Evolutionary conservation across 2,329 filamentous ascomycete species (phyloP).

Genomic region (Alternaria brassicae): DNA sequence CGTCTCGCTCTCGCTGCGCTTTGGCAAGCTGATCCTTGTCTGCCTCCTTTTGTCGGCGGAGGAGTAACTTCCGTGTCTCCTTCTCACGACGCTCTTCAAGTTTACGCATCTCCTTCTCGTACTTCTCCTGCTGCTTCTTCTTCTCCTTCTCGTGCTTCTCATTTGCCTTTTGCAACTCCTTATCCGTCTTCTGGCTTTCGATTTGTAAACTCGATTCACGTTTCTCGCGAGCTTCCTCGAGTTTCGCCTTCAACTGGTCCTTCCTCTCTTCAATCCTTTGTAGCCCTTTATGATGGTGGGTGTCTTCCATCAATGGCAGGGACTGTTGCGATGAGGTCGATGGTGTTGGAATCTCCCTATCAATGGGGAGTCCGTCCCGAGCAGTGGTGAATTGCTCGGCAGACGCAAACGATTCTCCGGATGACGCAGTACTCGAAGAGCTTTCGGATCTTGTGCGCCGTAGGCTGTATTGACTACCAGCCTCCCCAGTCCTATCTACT

Average conservation of each 20-base stretch:
- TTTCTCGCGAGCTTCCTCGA: conserved; percentile 63
- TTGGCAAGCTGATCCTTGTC: conserved; percentile 57
- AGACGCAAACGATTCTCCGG: conserved; percentile 51
- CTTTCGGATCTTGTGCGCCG: conserved; percentile 37
- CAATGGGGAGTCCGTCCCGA: conserved; percentile 36
- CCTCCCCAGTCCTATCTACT: conserved; percentile 34
- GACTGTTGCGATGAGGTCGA: conserved; percentile 38
- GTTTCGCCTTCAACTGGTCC: conserved; percentile 65
- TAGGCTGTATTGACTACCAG: conserved; percentile 11
- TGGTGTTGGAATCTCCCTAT: conserved; percentile 34
- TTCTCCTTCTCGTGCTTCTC: conserved; percentile 68
- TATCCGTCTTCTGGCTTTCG: conserved; percentile 48
- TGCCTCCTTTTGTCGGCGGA: conserved; percentile 68
- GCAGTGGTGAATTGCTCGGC: conserved; percentile 53
- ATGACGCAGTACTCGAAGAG: conserved; percentile 36
- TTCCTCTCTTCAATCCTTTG: conserved; percentile 68
- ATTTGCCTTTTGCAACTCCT: conserved; percentile 66
- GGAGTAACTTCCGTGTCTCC: conserved; percentile 70
- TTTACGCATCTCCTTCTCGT: conserved; percentile 61
- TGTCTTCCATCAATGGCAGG: conserved; percentile 23
- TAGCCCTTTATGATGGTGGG: conserved; percentile 60
- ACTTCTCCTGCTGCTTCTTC: conserved; percentile 53
- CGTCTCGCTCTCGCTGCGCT: conserved; percentile 58
- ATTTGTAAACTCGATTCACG: conserved; percentile 49
- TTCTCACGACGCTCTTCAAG: conserved; percentile 71